Evolutionary conservation across 192 early-diverging fungal genomes (phyloP).

Genomic region (Mortierella hygrophila): DNA sequence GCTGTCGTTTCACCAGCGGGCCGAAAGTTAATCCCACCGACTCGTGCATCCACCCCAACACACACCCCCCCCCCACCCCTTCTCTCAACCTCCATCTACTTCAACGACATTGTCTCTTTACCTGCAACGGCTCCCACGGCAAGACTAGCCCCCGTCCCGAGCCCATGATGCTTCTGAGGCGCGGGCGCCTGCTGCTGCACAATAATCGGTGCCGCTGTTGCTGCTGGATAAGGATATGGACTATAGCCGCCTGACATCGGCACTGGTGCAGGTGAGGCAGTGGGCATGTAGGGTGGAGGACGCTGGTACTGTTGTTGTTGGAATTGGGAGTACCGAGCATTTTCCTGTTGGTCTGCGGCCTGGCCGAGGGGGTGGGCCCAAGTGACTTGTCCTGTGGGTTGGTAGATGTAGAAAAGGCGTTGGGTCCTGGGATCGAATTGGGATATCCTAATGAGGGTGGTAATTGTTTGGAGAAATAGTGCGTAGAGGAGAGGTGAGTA

Average conservation of each 20-base stretch:
- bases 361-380: slow-evolving; percentile 13
- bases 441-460: background rate
- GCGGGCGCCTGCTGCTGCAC: background rate
- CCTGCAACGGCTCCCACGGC: background rate
- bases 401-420: slow-evolving; percentile 13
- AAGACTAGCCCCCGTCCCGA: background rate
- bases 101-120: background rate
- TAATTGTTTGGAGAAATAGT: too few relatives aligned
- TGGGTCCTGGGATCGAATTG: slow-evolving; percentile 14
- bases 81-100: background rate
- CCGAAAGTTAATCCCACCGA: too few relatives aligned
- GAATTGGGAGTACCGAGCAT: background rate
- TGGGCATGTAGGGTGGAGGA: background rate
- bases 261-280: background rate
- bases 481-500: background rate
- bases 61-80: too few relatives aligned
- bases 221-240: background rate
- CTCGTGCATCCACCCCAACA: too few relatives aligned
- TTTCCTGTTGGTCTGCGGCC: slow-evolving; percentile 8
- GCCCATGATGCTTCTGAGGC: background rate
- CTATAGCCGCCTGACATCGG: background rate
- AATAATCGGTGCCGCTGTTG: background rate
- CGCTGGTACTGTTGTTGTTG: slow-evolving; percentile 6
- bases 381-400: background rate
- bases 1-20: too few relatives aligned